Evolutionary conservation across 1,284 basidiomycete genomes (phyloP), one percentile per base, ranked within the genome.

Genomic region (Rhodotorula sp.): DNA sequence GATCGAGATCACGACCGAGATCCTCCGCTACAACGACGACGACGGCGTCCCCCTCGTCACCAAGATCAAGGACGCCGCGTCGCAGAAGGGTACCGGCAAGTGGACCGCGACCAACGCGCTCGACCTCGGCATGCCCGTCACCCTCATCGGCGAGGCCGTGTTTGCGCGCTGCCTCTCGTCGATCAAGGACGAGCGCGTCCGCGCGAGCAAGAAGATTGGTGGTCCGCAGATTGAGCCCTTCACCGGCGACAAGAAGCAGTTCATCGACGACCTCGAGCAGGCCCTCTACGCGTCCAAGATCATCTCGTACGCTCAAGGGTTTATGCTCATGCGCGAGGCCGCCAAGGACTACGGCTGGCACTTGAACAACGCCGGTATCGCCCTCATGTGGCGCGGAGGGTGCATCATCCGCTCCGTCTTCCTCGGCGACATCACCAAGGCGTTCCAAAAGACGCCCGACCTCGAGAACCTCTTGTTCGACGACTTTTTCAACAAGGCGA

Each of bases 1-100:
- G 79, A 96, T 99, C 79, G 93, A 99, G 78, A 98, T 99, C 83
- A 97, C 95, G 72, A 86, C 91, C 77, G 91, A 95, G 82, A 94
- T 97, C 81, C 89, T 97, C 81, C 89, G 88, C 80, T 96, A 91
- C 87, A 95, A 97, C 82, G 96, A 99, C 81, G 89, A 91, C 70
- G 95, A 99, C 81, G 95, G 95, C 71, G 86, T 83, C 79, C 91
- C 93, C 68, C 87, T 99, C 76, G 88, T 99, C 75, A 86, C 85
- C 80, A 99, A 99, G 85, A 96, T 99, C 79, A 87, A 97, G 75
- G 95, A 97, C 82, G 81, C 90, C 80, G 96, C 96, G 75, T 96
- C 95, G 70, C 96, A 99, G 83, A 99, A 99, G 85, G 96, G 96
- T 81, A 99, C 96, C 76, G 96, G 96, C 71, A 99, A 99, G 84